phyloP scores from a whole-genome alignment of 2,329 filamentous ascomycete species.

The Botrytis tulipae region DNA sequence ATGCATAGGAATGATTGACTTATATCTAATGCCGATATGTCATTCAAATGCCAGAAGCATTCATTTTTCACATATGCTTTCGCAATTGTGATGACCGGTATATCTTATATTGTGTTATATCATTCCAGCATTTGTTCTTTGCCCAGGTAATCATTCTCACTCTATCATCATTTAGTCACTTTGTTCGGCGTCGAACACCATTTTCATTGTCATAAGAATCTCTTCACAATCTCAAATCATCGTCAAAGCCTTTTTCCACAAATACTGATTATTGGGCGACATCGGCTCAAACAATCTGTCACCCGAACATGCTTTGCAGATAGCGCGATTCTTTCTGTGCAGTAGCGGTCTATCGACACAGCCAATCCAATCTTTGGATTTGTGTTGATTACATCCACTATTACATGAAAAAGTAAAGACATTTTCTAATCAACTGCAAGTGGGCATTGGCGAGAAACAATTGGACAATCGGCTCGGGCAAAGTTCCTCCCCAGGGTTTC shows the following conservation, averaged over 20 bases:
- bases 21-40: neutral
- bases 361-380: neutral
- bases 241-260: neutral
- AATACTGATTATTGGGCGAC: conserved; percentile 6
- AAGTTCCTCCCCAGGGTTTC: neutral
- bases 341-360: conserved; percentile 15
- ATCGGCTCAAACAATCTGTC: neutral
- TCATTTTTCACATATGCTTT: neutral
- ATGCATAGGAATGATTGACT: neutral
- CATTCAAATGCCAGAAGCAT: neutral
- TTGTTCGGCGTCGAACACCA: neutral
- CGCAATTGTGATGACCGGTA: neutral
- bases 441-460: neutral
- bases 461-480: neutral
- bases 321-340: neutral
- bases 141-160: neutral
- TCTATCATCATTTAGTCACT: neutral
- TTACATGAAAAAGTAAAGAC: neutral
- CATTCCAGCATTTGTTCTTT: neutral
- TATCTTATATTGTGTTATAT: neutral
- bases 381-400: neutral
- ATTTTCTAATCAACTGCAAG: neutral
- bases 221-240: neutral
- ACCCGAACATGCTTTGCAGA: conserved; percentile 1
- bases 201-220: neutral